Base-by-base conservation (phyloP, 768 basidiomycete species). In the Lactarius deliciosus region DNA sequence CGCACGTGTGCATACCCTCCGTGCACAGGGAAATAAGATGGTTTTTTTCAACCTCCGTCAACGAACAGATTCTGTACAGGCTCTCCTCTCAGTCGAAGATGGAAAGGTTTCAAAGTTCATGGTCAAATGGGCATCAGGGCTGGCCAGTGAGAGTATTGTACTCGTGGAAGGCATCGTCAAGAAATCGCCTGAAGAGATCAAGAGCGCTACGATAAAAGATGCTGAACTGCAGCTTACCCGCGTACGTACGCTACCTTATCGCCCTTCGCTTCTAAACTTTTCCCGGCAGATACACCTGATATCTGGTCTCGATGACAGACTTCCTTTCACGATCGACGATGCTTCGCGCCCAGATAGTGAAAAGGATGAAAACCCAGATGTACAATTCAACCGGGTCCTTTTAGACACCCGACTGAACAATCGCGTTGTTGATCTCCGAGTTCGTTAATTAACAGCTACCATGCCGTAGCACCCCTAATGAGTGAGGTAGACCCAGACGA, bases 391-490 rank as follows among this genome's bases (percentile, higher is more conserved):
- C 69, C 86, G 85, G 61, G 96, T 99, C 45, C 83, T 92, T 25
- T 84, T 98, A 53, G 93, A 97, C 72, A 98, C 96, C 3, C 91
- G 97, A 63, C 85, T 99, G 61, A 94, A 97, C 78, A 93, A 94
- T 79, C 87, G 97, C 60, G 86, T 98, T 45, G 82, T 99, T 68
- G 97, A 99, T 76, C 88, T 99, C 34, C 85, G 97, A 69, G 96
- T 91, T 76, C 71, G 89, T 80, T 53, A 6, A 11, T 38, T 28
- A 28, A 59, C 47, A 36, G 54, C 22, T 3, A 47, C 10, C 41
- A 7, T 7, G 20, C 55, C 54, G 36, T 2, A 34, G 30, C 36
- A 53, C 43, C 57, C 69, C 55, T 55, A 32, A 65, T 65, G 57
- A 59, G 10, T 25, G 30, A 28, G 32, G 40, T 74, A 96, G 94